phyloP scores from a whole-genome alignment of 2,329 filamentous ascomycete genomes.

The Stylonectria norvegica region DNA sequence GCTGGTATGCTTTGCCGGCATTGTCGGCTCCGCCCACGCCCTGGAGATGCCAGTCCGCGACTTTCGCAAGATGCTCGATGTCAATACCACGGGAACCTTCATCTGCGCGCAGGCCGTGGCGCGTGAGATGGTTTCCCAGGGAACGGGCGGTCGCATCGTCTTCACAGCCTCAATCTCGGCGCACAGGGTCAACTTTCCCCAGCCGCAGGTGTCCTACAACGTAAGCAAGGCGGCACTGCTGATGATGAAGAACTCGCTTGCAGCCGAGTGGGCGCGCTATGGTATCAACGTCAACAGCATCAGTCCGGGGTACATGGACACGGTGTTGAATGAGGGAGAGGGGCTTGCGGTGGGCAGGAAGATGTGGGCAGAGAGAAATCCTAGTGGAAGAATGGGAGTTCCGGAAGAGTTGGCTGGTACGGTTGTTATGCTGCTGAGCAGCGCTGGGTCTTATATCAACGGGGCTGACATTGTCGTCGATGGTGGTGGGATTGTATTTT shows the following conservation, averaged over 20 bases:
- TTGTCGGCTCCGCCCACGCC: conserved; percentile 61
- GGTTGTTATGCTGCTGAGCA: conserved; percentile 56
- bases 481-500: too few relatives aligned
- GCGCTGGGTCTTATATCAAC: conserved; percentile 62
- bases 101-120: conserved; percentile 63
- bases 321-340: conserved; percentile 65
- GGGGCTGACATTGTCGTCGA: conserved; percentile 63
- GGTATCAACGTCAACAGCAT: conserved; percentile 70
- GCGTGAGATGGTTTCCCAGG: conserved; percentile 49
- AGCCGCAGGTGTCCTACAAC: conserved; percentile 71
- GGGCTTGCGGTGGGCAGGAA: conserved; percentile 50
- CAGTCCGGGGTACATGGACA: conserved; percentile 74
- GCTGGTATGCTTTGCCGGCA: conserved; percentile 34
- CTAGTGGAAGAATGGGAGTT: conserved; percentile 61
- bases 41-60: conserved; percentile 55
- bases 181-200: conserved; percentile 67
- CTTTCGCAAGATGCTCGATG: conserved; percentile 63
- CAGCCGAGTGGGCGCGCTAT: conserved; percentile 62
- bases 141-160: conserved; percentile 58
- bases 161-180: conserved; percentile 67
- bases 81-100: conserved; percentile 70
- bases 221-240: conserved; percentile 66
- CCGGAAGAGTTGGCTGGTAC: conserved; percentile 60
- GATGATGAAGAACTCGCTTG: conserved; percentile 52
- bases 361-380: conserved; percentile 58